A percentile compares a stretch with the other conserved stretches of the same genome.
phyloP scores from a whole-genome alignment of 257 asterid species.

The Penstemon eatonii region DNA sequence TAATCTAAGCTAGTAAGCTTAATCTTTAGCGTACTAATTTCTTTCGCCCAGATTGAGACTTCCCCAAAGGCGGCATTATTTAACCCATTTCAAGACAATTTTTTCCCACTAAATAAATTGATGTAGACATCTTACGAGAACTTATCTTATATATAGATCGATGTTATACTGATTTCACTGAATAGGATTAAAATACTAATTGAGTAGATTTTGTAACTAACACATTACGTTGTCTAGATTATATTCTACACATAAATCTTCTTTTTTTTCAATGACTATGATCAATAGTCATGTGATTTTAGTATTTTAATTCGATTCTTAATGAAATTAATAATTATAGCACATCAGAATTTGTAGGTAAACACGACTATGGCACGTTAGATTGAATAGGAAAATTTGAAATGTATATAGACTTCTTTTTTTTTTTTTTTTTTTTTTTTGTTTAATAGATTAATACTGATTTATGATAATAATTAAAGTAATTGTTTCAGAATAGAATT shows the following conservation, averaged over 20 bases:
- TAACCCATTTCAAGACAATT: neutral
- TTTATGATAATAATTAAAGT: too few species aligned
- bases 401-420: too few species aligned
- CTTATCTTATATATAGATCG: constrained; percentile 1
- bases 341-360: too few species aligned
- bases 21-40: constrained; percentile 28
- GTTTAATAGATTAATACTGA: too few species aligned
- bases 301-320: too few species aligned
- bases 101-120: neutral
- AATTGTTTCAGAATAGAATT: too few species aligned
- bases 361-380: too few species aligned
- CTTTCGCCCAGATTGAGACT: constrained; percentile 34
- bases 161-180: neutral
- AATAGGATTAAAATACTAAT: constrained; percentile 14
- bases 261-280: neutral
- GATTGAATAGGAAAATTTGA: too few species aligned
- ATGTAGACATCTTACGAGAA: neutral
- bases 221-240: constrained; percentile 29
- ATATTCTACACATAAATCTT: neutral
- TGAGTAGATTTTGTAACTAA: constrained; percentile 28
- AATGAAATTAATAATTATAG: too few species aligned
- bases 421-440: too few species aligned
- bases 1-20: constrained; percentile 12
- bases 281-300: neutral
- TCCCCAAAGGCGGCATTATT: constrained; percentile 35